A percentile compares a stretch with the other conserved stretches of the same genome.
phyloP scores from a whole-genome alignment of 2,329 filamentous ascomycete genomes.

The Penicillium sp. region DNA sequence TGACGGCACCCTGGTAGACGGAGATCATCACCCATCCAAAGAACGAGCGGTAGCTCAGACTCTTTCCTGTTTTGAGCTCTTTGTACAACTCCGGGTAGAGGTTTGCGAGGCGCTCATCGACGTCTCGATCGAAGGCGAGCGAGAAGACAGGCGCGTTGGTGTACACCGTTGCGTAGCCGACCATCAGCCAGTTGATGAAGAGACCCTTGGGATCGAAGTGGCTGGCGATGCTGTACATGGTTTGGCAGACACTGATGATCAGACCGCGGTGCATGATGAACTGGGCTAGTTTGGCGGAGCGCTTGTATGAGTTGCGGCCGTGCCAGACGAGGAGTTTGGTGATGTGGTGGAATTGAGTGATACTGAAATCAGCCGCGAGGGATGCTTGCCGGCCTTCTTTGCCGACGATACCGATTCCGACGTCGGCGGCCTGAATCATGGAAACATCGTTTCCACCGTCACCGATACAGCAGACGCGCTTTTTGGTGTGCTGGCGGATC shows the following conservation, averaged over 20 bases:
- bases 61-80: conserved; percentile 86
- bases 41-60: conserved; percentile 88
- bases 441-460: conserved; percentile 98
- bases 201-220: conserved; percentile 91
- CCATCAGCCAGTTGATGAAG: conserved; percentile 95
- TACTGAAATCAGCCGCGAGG: conserved; percentile 93
- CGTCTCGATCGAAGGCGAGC: conserved; percentile 90
- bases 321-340: conserved; percentile 99
- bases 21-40: conserved; percentile 96
- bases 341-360: conserved; percentile 91
- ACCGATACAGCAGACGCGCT: conserved; percentile 95
- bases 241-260: conserved; percentile 94
- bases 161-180: conserved; percentile 95
- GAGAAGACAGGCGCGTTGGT: conserved; percentile 92
- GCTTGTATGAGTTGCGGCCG: conserved; percentile 94
- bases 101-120: conserved; percentile 90
- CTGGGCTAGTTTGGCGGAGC: conserved; percentile 90
- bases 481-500: conserved; percentile 89
- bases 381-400: conserved; percentile 96
- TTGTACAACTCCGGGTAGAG: conserved; percentile 97
- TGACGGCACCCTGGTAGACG: conserved; percentile 92
- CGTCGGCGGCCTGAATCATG: conserved; percentile 98
- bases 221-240: conserved; percentile 92
- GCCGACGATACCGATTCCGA: conserved; percentile 95
- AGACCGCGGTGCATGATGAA: conserved; percentile 97